Evolutionary conservation across 805 yeast species (phyloP), one percentile per base, ranked within the genome.

Genomic region (Yamadazyma paraphyllophila): DNA sequence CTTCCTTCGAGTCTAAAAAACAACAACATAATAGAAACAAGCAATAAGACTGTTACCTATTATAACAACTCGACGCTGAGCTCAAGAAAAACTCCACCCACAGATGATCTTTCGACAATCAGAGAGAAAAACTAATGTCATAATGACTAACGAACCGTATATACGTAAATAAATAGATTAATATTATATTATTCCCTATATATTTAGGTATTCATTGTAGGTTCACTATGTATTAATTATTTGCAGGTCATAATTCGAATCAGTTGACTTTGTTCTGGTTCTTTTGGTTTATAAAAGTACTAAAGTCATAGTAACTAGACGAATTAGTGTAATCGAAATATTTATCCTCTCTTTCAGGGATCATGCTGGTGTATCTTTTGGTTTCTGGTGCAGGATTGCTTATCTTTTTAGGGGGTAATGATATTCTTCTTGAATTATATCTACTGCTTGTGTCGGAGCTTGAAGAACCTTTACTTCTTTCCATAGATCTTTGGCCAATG

Each of bases 1-100:
- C 58, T 15, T 36, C 53, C 38, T 65, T 63, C 24, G 27, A 6
- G 35, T n/a, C 13, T 38, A 4, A 30, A 26, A 31, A 32, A 16
- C 20, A 52, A 62, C 3, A 69, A 65, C 46, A 69, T 66, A 45
- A 69, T 71, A 14, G 67, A 69, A 44, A 65, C 73, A 2, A 37
- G 51, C 7, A 63, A 60, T 41, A 71, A 66, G 44, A 71, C 76
- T 0, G 75, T 71, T n/a, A 71, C 77, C 1, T 69, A 67, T 38
- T 71, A 67, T 52, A 53, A 29, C n/a, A 45, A 45, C 11, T 15
- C 47, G 3, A 29, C 20, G n/a, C 35, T 10, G 36, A 27, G 27
- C 12, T 11, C 36, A 12, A 16, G 30, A 16, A 45, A 36, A 15
- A 29, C 13, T 9, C 30, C 25, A 7, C 41, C 44, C n/a, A n/a